These are phyloP conservation scores for Apiospora malaysiana DNA, from an alignment of 2,329 filamentous ascomycete genomes.

Conservation along the genomic window DNA sequence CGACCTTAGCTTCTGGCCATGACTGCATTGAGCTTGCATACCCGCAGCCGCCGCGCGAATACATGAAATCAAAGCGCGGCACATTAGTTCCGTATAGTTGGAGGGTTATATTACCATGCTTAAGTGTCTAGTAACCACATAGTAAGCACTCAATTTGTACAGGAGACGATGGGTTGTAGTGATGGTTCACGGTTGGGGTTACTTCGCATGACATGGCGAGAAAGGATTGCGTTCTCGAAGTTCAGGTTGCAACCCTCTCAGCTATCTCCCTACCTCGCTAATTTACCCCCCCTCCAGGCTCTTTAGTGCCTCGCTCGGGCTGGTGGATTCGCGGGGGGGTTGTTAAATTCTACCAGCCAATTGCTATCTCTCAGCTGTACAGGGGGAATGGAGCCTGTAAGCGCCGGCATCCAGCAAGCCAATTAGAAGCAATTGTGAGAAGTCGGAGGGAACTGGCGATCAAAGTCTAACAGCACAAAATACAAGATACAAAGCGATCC, in stretches of 20 bases:
- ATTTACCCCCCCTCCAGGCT: slow-evolving; percentile 2
- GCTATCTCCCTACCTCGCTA: not conserved
- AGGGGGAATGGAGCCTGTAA: slow-evolving; percentile 16
- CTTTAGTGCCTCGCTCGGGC: not conserved
- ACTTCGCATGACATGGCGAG: slow-evolving; percentile 7
- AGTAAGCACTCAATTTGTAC: slow-evolving; percentile 14
- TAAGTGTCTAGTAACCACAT: not conserved
- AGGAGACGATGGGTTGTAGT: not conserved
- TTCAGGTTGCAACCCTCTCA: not conserved
- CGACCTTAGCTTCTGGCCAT: not conserved
- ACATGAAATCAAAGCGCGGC: not conserved
- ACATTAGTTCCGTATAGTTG: not conserved
- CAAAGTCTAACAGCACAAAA: not conserved
- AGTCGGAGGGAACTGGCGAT: not conserved
- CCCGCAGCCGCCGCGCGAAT: not conserved
- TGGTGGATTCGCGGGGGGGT: not conserved
- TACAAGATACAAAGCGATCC: not conserved
- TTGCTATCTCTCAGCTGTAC: not conserved
- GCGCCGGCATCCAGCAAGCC: slow-evolving; percentile 10
- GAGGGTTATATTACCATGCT: slow-evolving; percentile 9
- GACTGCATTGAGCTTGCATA: slow-evolving; percentile 17
- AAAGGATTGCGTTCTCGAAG: slow-evolving; percentile 14
- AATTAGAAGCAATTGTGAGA: not conserved
- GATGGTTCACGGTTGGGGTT: not conserved
- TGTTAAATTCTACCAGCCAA: not conserved